Evolutionary conservation across 306 rosid genomes (phyloP), one percentile per base, ranked within the genome.

Genomic region (Castanea sativa): DNA sequence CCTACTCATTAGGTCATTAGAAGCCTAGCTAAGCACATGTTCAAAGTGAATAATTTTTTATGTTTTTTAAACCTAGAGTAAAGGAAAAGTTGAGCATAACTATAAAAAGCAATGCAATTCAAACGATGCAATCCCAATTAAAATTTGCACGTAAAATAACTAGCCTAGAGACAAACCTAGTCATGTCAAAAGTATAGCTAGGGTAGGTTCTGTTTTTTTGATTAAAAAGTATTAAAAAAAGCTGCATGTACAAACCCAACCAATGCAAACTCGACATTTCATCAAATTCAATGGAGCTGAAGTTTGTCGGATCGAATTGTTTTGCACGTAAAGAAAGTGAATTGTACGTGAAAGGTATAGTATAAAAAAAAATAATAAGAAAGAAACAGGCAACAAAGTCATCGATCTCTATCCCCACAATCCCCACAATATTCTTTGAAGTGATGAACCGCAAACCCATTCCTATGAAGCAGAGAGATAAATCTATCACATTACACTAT

Each of bases 21-120:
- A 84, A 77, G 80, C 77, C 86, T 84, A 84, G 71, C 1, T 32
- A 64, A 58, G 86, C 86, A 84, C 90, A 41, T 87, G 86, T 77
- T 41, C 70, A 63, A 45, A 67, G 75, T 69, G 41, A 77, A 68
- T 69, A 61, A 63, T 53, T 73, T 80, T 55, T 60, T 41, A 8
- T 41, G 45, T 41, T 53, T 14, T 27, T 30, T 15, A 43, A 69
- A 69, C 78, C 64, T 67, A 67, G 51, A 67, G 35, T 8, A 33
- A 9, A 18, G 72, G 5, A 33, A 67, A 67, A 67, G 72, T 30
- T 53, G 53, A 71, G 51, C 43, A 55, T 29, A 59, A 73, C 80
- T 13, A 10, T 5, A 20, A 76, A 18, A 5, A 75, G 23, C 16
- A 59, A 57, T 35, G 69, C 52, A 29, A 35, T 35, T 35, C 51